These are phyloP conservation scores for Phytophthora citricola DNA, from an alignment of 352 stramenopile species.

Conservation along the genomic window DNA sequence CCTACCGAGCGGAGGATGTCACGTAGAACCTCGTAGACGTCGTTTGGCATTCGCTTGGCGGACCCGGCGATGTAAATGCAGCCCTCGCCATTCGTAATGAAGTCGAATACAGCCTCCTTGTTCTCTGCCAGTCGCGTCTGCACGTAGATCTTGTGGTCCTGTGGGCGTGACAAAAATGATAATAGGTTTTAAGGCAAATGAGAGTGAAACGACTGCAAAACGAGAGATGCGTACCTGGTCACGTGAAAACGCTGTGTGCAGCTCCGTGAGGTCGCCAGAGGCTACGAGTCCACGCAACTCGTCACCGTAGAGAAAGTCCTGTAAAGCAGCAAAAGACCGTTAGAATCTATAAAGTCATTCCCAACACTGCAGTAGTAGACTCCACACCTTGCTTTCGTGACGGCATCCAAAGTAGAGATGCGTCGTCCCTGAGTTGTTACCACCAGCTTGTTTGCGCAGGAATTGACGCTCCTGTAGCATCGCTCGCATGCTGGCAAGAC, in stretches of 20 bases:
- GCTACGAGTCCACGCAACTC: slow-evolving; percentile 68
- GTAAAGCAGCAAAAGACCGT: slow-evolving; percentile 1
- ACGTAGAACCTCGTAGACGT: slow-evolving; percentile 91
- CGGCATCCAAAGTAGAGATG: slow-evolving; percentile 92
- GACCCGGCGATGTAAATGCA: slow-evolving; percentile 90
- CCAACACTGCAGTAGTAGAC: neutral
- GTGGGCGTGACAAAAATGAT: neutral
- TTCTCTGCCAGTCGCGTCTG: slow-evolving; percentile 88
- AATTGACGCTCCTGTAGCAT: slow-evolving; percentile 86
- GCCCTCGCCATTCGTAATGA: slow-evolving; percentile 66
- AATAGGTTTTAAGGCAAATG: neutral
- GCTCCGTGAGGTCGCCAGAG: slow-evolving; percentile 60
- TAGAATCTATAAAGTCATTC: neutral
- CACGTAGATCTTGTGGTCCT: slow-evolving; percentile 93
- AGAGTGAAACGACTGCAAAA: neutral
- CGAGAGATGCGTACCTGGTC: slow-evolving; percentile 60
- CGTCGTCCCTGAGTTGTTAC: slow-evolving; percentile 30
- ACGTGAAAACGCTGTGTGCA: slow-evolving; percentile 92
- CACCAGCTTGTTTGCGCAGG: slow-evolving; percentile 36
- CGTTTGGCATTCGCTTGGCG: slow-evolving; percentile 92
- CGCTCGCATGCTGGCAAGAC: slow-evolving; percentile 91
- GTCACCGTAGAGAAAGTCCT: slow-evolving; percentile 91
- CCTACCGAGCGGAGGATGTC: slow-evolving; percentile 85
- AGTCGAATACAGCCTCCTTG: slow-evolving; percentile 72
- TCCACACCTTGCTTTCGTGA: slow-evolving; percentile 70